Conservation (phyloP, 2,329 filamentous ascomycete genomes). For the Alternaria rosae region DNA sequence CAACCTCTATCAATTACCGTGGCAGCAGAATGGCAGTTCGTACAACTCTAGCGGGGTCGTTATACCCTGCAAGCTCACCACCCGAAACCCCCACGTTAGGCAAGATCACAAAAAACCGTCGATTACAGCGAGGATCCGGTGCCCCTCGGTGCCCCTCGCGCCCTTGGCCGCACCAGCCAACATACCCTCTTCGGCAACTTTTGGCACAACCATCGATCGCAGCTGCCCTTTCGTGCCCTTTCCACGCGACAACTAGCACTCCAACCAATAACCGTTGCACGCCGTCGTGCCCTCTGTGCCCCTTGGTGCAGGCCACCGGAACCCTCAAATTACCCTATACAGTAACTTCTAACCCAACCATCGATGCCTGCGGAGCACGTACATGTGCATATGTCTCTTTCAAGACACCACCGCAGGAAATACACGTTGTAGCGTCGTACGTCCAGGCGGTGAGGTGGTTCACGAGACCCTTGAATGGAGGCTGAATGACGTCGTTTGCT, state of each 20-base stretch:
- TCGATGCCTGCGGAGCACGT: not conserved
- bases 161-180: not conserved
- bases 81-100: not conserved
- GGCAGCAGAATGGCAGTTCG: not conserved
- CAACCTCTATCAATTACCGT: not conserved
- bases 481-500: slow-evolving; percentile 9
- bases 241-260: not conserved
- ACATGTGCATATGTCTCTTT: not conserved
- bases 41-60: not conserved
- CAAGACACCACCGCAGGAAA: not conserved
- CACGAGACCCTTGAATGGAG: slow-evolving; percentile 6
- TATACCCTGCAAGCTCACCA: not conserved
- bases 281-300: not conserved
- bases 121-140: not conserved
- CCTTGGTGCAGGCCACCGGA: not conserved
- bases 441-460: not conserved
- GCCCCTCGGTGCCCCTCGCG: not conserved
- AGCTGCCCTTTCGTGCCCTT: slow-evolving; percentile 10
- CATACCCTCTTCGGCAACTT: not conserved
- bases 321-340: not conserved
- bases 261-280: not conserved
- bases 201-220: not conserved
- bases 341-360: not conserved
- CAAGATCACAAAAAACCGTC: not conserved
- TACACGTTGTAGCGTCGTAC: not conserved